These are phyloP conservation scores for Dissophora globulifera DNA, from an alignment of 192 early-diverging fungal genomes.

Conservation along the genomic window DNA sequence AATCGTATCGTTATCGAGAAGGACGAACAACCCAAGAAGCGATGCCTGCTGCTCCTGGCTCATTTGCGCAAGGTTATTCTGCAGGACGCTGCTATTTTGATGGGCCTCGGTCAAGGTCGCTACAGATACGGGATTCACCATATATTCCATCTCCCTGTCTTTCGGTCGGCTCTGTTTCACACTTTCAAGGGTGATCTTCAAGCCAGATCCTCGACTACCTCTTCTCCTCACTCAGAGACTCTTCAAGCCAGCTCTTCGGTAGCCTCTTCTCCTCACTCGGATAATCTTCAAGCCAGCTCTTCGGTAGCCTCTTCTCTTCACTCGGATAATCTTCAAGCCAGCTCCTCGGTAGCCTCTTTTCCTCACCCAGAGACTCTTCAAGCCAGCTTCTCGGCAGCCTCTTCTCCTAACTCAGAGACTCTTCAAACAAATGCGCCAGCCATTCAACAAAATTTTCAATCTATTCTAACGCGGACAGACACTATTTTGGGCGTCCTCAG, in stretches of 20 bases:
- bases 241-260: neutral
- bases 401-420: neutral
- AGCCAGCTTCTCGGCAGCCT: neutral
- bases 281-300: too few species aligned
- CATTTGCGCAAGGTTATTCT: constrained; percentile 21
- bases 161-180: neutral
- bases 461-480: too few species aligned
- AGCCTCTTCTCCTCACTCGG: neutral
- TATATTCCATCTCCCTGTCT: neutral
- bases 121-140: neutral
- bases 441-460: too few species aligned
- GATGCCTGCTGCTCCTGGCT: neutral
- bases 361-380: neutral
- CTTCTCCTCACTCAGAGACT: too few species aligned
- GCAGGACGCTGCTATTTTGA: constrained; percentile 10
- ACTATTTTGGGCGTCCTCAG: too few species aligned
- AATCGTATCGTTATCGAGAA: neutral
- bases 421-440: too few species aligned
- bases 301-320: too few species aligned
- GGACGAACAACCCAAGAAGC: neutral
- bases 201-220: too few species aligned
- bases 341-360: neutral
- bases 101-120: neutral
- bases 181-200: neutral
- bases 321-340: too few species aligned